Evolutionary conservation across 2,329 filamentous ascomycete species (phyloP), one percentile per base, ranked within the genome.

Genomic region (Xylaria sp.): DNA sequence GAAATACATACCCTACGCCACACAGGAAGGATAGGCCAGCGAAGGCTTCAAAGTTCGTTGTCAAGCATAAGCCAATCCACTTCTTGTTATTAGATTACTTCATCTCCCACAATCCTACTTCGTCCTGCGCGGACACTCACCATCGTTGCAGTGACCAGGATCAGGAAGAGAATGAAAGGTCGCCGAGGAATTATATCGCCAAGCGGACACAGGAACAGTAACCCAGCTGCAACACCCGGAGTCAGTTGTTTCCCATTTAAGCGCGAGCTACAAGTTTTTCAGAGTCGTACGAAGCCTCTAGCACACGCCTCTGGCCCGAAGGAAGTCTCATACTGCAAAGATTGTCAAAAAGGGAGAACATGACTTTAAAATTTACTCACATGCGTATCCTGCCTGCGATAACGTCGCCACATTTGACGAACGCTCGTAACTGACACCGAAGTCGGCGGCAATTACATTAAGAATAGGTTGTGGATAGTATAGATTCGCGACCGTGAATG

Each of bases 341-440:
- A 20, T n/a, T 2, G 20, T 13, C 44, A 23, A 46, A 48, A 6
- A 9, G 10, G 20, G 44, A 6, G 20, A 17, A 15, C 31, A 31
- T 6, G 26, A 53, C 49, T n/a, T 53, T 5, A 2, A 38, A 38
- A 13, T 7, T 23, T 13, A 38, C 53, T 56, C n/a, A 56, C 53
- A 92, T 1, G 90, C 90, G 80, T 92, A 92, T 1, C 90, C 90
- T 10, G 89, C 89, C 77, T 92, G 90, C 74, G 89, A 89, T 33
- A 91, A 82, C 0, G 90, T 91, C 0, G 90, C 89, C 53, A 92
- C 87, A 57, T 76, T 74, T 10, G 81, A 80, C 3, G 89, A 87
- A 56, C 84, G 81, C 70, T 90, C 88, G 77, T 91, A 89, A 42
- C 82, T 82, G 48, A 92, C 88, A 63, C 84, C 73, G 77, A 92